These are phyloP conservation scores for Lasiosphaeris hirsuta DNA, from an alignment of 495 filamentous ascomycete species.

Conservation along the genomic window DNA sequence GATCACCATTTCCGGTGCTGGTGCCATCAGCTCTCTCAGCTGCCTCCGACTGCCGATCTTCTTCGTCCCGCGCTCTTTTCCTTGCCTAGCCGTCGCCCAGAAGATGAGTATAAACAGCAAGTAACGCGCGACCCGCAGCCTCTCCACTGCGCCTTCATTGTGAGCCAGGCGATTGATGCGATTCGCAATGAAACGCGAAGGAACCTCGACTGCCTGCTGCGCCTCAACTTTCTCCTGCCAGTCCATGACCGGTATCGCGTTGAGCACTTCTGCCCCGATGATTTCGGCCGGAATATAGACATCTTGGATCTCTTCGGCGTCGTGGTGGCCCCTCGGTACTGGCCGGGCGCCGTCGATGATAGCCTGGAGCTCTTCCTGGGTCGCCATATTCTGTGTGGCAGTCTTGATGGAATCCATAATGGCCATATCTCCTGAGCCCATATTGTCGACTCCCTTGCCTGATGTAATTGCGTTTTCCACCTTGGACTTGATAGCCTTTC, in stretches of 20 bases:
- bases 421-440: slow-evolving; percentile 57
- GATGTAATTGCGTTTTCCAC: slow-evolving; percentile 67
- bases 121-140: slow-evolving; percentile 64
- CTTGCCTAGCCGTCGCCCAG: slow-evolving; percentile 34
- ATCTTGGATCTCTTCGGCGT: slow-evolving; percentile 68
- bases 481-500: slow-evolving; percentile 57
- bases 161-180: slow-evolving; percentile 57
- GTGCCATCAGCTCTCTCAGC: slow-evolving; percentile 42
- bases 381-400: slow-evolving; percentile 54
- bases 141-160: slow-evolving; percentile 52
- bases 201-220: slow-evolving; percentile 52
- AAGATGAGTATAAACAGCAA: slow-evolving; percentile 65
- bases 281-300: slow-evolving; percentile 74
- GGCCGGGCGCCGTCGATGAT: slow-evolving; percentile 69
- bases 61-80: slow-evolving; percentile 40
- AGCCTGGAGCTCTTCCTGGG: slow-evolving; percentile 60
- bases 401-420: slow-evolving; percentile 62
- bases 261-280: slow-evolving; percentile 58
- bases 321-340: slow-evolving; percentile 69
- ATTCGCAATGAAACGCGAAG: slow-evolving; percentile 63
- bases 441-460: slow-evolving; percentile 35
- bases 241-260: slow-evolving; percentile 63
- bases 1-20: slow-evolving; percentile 60
- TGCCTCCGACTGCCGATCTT: slow-evolving; percentile 47
- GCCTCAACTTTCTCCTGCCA: slow-evolving; percentile 67